Base-by-base conservation (phyloP, 225 moss, liverwort and hornwort species). In the Marchantia polymorpha region DNA sequence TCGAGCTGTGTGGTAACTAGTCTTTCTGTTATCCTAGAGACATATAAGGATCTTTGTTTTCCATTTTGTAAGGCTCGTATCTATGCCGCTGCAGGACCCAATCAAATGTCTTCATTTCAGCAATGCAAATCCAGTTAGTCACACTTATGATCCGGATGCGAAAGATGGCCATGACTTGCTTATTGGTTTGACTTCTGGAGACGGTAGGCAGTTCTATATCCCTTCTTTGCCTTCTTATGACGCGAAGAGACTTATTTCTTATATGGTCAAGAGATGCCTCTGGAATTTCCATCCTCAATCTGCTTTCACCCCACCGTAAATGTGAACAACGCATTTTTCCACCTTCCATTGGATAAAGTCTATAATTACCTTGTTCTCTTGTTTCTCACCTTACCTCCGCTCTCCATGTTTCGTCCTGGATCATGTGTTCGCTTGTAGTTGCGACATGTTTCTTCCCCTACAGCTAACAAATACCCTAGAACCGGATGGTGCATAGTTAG, bases 91-190 rank as follows among this genome's bases (percentile, higher is more conserved):
- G 82, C 92, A 99, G 99, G 99, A 99, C 79, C 99, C 99, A 66
- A 84, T 93, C 80, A 99, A 99, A 86, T 88, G 90, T 66, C 89
- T 99, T 69, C 95, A 95, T 74, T 95, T 99, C 59, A 80, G 85
- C 83, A 83, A 79, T 81, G 87, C 89, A 63, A 89, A 85, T 86
- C 95, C 95, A 69, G 81, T 93, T 59, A 89, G 91, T 74, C 99
- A 99, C 31, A 80, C 91, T 30, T 99, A 91, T 75, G 95, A 99
- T 77, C 82, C 89, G 26, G 93, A 99, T 75, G 82, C 89, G 23
- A 95, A 92, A 87, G 99, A 99, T 85, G 93, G 99, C 50, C 93
- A 95, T 79, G 99, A 99, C 80, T 84, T 99, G 23, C 87, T 99
- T 61, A 85, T 99, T 82, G 95, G 99, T 72, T 88, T 95, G 84